Evolutionary conservation across 2,329 filamentous ascomycete genomes (phyloP).

Genomic region (Hypoxylon sp.): DNA sequence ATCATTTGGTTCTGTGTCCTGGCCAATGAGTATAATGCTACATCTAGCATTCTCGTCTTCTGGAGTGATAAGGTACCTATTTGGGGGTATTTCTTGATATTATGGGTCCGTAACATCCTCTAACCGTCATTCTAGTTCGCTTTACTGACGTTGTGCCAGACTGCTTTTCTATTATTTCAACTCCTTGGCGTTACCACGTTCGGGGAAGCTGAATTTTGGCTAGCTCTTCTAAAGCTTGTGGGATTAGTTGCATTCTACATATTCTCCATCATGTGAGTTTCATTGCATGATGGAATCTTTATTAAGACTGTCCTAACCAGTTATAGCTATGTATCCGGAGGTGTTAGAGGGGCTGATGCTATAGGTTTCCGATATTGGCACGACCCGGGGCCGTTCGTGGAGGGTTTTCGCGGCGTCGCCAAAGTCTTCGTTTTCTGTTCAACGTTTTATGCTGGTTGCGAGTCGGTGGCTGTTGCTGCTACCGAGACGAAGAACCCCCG

Average conservation of each 20-base stretch:
- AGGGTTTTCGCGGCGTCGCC: constrained; percentile 77
- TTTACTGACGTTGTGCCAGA: constrained; percentile 48
- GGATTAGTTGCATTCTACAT: constrained; percentile 80
- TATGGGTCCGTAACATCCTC: constrained; percentile 68
- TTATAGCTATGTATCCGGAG: constrained; percentile 74
- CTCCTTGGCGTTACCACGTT: constrained; percentile 81
- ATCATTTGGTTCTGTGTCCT: constrained; percentile 70
- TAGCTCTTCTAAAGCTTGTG: constrained; percentile 79
- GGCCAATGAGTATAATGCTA: constrained; percentile 79
- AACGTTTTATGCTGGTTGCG: constrained; percentile 78
- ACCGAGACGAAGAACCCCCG: constrained; percentile 73
- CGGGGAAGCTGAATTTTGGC: constrained; percentile 85
- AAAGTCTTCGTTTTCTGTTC: constrained; percentile 78
- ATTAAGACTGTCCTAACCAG: neutral
- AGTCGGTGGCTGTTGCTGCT: constrained; percentile 71
- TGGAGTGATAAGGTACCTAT: constrained; percentile 68
- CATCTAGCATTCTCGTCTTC: constrained; percentile 70
- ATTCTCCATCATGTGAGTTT: constrained; percentile 74
- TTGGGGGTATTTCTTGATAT: constrained; percentile 80
- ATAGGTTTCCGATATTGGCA: constrained; percentile 81
- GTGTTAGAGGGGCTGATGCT: constrained; percentile 71
- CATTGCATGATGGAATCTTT: too few relatives aligned
- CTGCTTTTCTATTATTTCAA: constrained; percentile 76
- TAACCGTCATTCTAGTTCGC: neutral
- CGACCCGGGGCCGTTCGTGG: constrained; percentile 76